These are phyloP conservation scores for Globisporangium okanoganense DNA, from an alignment of 352 stramenopile species.

Conservation along the genomic window DNA sequence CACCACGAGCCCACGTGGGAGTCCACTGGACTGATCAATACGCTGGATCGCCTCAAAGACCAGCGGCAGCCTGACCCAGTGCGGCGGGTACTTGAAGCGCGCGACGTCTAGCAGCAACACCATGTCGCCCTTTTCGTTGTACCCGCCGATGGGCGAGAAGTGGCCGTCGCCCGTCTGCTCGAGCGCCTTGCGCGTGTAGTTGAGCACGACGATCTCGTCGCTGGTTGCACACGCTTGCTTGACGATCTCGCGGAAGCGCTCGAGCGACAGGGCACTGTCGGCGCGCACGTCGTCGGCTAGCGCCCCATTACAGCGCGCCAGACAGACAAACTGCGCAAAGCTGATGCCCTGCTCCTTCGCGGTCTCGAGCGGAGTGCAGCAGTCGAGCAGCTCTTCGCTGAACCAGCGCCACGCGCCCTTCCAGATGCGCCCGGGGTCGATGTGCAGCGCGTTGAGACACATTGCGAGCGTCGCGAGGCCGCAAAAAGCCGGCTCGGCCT, in stretches of 20 bases:
- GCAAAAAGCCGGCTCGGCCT: conserved; percentile 92
- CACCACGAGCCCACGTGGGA: conserved; percentile 20
- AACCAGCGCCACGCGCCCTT: conserved; percentile 83
- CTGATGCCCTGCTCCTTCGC: conserved; percentile 75
- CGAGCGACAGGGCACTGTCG: conserved; percentile 46
- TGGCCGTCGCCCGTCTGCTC: conserved; percentile 95
- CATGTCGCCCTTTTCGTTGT: conserved; percentile 88
- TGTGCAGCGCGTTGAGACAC: conserved; percentile 71
- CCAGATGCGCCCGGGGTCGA: conserved; percentile 73
- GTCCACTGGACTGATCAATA: conserved; percentile 39
- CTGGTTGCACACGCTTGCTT: conserved; percentile 65
- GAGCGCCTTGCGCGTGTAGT: conserved; percentile 89
- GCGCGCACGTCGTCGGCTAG: conserved; percentile 42
- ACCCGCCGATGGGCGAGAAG: conserved; percentile 96
- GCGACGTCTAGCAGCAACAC: conserved; percentile 96
- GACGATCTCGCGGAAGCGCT: conserved; percentile 61
- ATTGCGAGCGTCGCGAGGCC: conserved; percentile 83
- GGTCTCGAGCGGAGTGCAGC: conserved; percentile 66
- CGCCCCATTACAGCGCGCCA: conserved; percentile 61
- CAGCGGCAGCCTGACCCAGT: conserved; percentile 63
- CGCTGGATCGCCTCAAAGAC: conserved; percentile 52
- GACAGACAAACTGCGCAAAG: conserved; percentile 63
- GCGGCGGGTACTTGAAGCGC: conserved; percentile 95
- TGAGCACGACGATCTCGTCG: conserved; percentile 89
- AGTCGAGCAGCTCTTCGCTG: conserved; percentile 82